Evolutionary conservation across 1,284 basidiomycete genomes (phyloP).

Genomic region (Fomitopsis palustris): DNA sequence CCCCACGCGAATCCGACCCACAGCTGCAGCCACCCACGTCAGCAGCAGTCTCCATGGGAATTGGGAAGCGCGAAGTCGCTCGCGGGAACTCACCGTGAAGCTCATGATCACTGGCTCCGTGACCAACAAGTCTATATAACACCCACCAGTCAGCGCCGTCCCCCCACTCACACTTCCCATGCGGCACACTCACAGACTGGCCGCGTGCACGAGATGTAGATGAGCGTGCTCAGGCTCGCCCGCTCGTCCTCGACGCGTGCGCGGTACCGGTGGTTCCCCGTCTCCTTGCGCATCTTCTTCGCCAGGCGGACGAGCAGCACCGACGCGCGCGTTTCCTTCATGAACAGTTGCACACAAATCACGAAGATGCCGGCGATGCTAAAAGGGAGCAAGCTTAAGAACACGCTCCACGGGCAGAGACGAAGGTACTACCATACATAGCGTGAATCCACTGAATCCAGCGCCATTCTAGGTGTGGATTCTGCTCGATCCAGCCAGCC

Average conservation of each 20-base stretch:
- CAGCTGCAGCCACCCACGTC: constrained; percentile 35
- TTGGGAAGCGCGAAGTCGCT: not conserved
- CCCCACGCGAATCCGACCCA: constrained; percentile 83
- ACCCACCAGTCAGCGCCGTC: not conserved
- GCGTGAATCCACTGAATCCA: constrained; percentile 84
- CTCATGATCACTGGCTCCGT: constrained; percentile 77
- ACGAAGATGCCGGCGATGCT: constrained; percentile 46
- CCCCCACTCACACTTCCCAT: not conserved
- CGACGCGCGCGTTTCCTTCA: constrained; percentile 63
- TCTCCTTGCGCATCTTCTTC: constrained; percentile 54
- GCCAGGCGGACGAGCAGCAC: constrained; percentile 62
- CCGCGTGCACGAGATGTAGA: constrained; percentile 66
- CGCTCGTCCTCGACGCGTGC: constrained; percentile 64
- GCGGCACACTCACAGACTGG: constrained; percentile 51
- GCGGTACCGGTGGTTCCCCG: constrained; percentile 57
- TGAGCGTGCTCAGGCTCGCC: constrained; percentile 48
- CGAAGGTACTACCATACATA: constrained; percentile 40
- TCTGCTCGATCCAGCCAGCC: constrained; percentile 71
- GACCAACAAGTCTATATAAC: constrained; percentile 48
- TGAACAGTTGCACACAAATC: constrained; percentile 41
- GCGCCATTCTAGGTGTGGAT: constrained; percentile 60
- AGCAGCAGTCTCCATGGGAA: not conserved
- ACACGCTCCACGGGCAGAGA: not conserved
- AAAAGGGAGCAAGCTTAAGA: constrained; percentile 5
- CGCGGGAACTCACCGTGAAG: constrained; percentile 53